Percentiles rank a stretch among this genome's conserved stretches.
These are phyloP conservation scores for Fragaria ananassa DNA, from an alignment of 306 rosid species.

Conservation along the genomic window DNA sequence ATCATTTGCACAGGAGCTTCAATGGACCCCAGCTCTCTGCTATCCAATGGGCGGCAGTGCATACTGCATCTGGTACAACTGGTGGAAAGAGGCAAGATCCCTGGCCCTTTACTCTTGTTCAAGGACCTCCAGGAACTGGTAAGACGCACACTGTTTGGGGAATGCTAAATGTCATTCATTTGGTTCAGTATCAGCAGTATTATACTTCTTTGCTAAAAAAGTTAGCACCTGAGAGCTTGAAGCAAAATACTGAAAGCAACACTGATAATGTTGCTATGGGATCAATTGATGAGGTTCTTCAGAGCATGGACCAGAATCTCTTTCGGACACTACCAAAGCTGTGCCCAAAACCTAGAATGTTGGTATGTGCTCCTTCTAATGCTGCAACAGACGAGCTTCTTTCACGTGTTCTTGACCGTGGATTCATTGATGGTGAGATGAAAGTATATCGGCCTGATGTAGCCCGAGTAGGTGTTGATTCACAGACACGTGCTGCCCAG, in stretches of 20 bases:
- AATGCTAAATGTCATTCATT: conserved; percentile 97
- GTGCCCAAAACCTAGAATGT: conserved; percentile 97
- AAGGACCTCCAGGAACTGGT: conserved; percentile 99
- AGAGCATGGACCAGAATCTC: conserved; percentile 96
- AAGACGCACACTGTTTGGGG: conserved; percentile 99
- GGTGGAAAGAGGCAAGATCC: conserved; percentile 95
- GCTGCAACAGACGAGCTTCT: conserved; percentile 99
- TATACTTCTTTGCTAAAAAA: conserved; percentile 94
- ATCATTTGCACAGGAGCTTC: conserved; percentile 78
- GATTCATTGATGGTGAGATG: conserved; percentile 99
- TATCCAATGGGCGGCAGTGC: conserved; percentile 97
- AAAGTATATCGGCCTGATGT: conserved; percentile 98
- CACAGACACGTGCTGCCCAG: conserved; percentile 99
- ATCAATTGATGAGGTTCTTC: conserved; percentile 96
- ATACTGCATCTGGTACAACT: conserved; percentile 98
- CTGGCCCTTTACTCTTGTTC: conserved; percentile 99
- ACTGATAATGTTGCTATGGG: conserved; percentile 63
- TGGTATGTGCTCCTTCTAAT: conserved; percentile 98
- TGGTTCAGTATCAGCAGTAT: conserved; percentile 98
- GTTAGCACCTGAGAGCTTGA: conserved; percentile 98
- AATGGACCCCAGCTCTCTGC: conserved; percentile 95
- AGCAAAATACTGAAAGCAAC: conserved; percentile 77
- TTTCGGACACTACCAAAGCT: conserved; percentile 87
- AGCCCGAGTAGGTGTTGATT: conserved; percentile 96
- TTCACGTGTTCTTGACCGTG: conserved; percentile 94